Base-by-base conservation (phyloP, 768 basidiomycete genomes). In the Dictyophora rubrovolvata region DNA sequence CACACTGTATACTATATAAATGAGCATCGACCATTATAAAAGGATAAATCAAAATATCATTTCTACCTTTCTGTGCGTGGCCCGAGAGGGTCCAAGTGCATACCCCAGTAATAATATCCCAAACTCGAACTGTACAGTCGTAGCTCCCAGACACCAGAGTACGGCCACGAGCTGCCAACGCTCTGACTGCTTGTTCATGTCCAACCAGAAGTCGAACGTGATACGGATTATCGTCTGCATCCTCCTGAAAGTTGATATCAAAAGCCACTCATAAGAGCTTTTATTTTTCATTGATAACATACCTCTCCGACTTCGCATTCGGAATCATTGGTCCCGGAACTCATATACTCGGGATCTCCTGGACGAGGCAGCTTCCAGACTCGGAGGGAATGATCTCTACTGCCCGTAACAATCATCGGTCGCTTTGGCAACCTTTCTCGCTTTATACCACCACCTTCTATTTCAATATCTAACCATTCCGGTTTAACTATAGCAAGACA, bases 401-500 rank as follows among this genome's bases (percentile, higher is more conserved):
- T 86, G 18, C 86, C 86, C 1, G 86, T 87, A 35, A 87, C 85
- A 54, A 87, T 83, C 67, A 86, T 70, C 28, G 86, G 80, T 63
- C 79, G 81, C 56, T 86, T 84, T 35, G 86, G 86, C 75, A 83
- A 80, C 61, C 82, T 86, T 71, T 92, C 87, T 64, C 81, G 82
- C 42, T 74, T 75, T 53, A 85, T 75, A 48, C 79, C 70, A 7
- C 85, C 83, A 14, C 75, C 71, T 57, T 87, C 85, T 34, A 77
- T 75, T 68, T 87, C 84, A 14, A 86, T 79, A 61, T 89, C 85
- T 7, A 94, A 77, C 78, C 82, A 79, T 66, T 93, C 93, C 0
- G 95, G 95, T 68, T 94, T 92, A 56, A 98, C 89, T 63, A 99
- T 95, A 46, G 94, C 89, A 8, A 99, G 77, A 72, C 95, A 97